Evolutionary conservation across 345 rosid genomes (phyloP).

Genomic region (Salix arbutifolia): DNA sequence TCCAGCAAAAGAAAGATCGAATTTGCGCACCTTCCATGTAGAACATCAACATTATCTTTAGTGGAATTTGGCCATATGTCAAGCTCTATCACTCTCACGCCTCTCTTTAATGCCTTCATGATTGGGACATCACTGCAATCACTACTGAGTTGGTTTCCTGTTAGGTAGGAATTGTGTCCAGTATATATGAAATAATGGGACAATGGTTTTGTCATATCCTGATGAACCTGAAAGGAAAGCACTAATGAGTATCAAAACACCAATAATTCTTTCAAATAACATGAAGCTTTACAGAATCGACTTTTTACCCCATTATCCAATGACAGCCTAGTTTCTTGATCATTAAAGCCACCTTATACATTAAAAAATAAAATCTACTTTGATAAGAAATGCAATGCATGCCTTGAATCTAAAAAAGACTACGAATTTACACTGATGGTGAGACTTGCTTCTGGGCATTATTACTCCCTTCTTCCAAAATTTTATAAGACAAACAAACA

Average conservation of each 20-base stretch:
- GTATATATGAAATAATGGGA: conserved; percentile 29
- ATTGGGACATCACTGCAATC: conserved; percentile 24
- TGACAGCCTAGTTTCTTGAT: not conserved
- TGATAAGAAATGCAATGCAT: not conserved
- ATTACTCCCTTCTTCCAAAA: not conserved
- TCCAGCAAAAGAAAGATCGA: not conserved
- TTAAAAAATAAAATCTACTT: not conserved
- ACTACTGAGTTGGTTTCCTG: conserved; percentile 30
- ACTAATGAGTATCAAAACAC: not conserved
- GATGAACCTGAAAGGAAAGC: conserved; percentile 16
- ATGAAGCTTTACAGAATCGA: not conserved
- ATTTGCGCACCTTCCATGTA: conserved; percentile 26
- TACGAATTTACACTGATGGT: not conserved
- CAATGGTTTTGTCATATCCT: conserved; percentile 29
- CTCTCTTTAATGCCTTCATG: conserved; percentile 21
- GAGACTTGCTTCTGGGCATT: not conserved
- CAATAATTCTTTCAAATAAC: not conserved
- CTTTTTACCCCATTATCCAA: not conserved
- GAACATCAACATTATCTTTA: conserved; percentile 18
- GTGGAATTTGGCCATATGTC: conserved; percentile 26
- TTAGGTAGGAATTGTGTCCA: conserved; percentile 29
- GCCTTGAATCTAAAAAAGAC: not conserved
- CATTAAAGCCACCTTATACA: not conserved
- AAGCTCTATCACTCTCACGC: conserved; percentile 29
- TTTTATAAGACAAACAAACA: not conserved